Base-by-base conservation (phyloP, 768 basidiomycete species). In the Amanita muscaria region DNA sequence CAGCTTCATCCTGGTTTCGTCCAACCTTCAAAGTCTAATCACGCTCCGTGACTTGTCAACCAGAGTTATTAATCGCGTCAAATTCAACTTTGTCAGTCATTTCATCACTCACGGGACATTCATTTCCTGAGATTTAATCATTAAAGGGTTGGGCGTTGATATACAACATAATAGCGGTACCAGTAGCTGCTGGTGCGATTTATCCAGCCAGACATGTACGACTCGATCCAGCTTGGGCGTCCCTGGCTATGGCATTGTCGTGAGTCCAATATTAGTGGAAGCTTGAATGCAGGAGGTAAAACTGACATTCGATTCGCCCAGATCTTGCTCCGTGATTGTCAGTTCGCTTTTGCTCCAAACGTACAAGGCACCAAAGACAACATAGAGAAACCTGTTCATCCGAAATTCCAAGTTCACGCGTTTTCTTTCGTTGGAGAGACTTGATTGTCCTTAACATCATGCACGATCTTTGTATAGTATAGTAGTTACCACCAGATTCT, bases 211-310 rank as follows among this genome's bases (percentile, higher is more conserved):
- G 75, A 10, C 78, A 77, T 48, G 68, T 70, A n/a, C 69, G 83
- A 47, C 76, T 80, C 42, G 69, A 68, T 27, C 87, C 89, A 2
- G 83, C 88, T 2, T 89, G 85, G 85, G 79, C 82, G 9, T 84
- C 86, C 1, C 61, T 88, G 9, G 78, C 82, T 0, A 89, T 88
- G 87, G 85, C 86, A 18, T 59, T 86, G 42, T 82, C 80, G 78
- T 81, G 53, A 65, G 77, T 63, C 43, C 27, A 29, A 6, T 24
- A 27, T 8, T 29, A 14, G n/a, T 31, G 4, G 8, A 9, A 16
- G n/a, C 23, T 18, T n/a, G 19, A 6, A 10, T 34, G 18, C 11
- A 15, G 12, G 27, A 29, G 27, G 27, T 15, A 10, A 14, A 19
- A 5, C 24, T 32, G 6, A n/a, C n/a, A n/a, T n/a, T n/a, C n/a